Evolutionary conservation across 345 rosid species (phyloP), one percentile per base, ranked within the genome.

Genomic region (Populus simonii): DNA sequence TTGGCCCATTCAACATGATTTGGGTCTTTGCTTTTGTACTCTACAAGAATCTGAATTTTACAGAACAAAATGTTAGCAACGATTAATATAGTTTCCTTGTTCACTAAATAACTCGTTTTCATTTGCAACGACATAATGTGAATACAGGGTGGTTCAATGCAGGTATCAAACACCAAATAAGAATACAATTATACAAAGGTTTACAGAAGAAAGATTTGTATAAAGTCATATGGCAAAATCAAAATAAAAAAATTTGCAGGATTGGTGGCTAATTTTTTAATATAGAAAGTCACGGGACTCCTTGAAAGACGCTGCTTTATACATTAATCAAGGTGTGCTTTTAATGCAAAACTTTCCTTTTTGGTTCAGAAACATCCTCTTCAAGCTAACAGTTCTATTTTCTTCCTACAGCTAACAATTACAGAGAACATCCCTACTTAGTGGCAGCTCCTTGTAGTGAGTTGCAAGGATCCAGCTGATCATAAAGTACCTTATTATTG

Each of bases 1-100:
- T 90, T 94, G 75, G 98, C 97, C 99, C 99, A 96, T 74, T 94
- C 97, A 31, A 90, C 92, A 88, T 96, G 99, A 87, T 89, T 81
- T 20, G 94, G 89, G 68, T 92, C 97, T 84, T 90, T 90, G 89
- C 81, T 89, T 83, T 84, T 92, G 75, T 94, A 92, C 87, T 89
- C 95, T 8, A 96, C 97, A 83, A 96, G 86, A 84, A 96, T 86
- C 99, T 96, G 76, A 72, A 76, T 67, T 73, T 43, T 41, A 74
- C 61, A 76, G 83, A 61, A 55, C 61, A 70, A 16, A 72, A 47
- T 75, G 61, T 75, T 55, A 86, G 70, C 47, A 78, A 45, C 73
- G 49, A 81, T 9, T 27, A 69, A 55, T 36, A 7, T 25, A 35
- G 49, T 61, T 75, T 70, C 18, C 57, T 62, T 45, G 29, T n/a